Evolutionary conservation across 768 basidiomycete genomes (phyloP), one percentile per base, ranked within the genome.

Genomic region (Tephrocybe sp.): DNA sequence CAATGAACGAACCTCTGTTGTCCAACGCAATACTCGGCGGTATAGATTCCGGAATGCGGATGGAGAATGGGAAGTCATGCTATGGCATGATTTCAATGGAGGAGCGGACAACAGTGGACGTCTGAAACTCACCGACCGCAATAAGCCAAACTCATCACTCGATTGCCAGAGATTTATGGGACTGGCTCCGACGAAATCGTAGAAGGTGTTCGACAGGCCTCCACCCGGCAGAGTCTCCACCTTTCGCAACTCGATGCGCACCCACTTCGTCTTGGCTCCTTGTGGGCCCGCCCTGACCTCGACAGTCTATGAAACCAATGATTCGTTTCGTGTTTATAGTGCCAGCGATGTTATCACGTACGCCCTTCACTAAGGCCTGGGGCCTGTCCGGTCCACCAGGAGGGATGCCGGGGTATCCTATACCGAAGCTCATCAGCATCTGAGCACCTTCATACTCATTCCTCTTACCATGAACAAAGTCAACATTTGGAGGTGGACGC

Each of bases 31-130:
- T 80, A 34, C 79, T 89, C 13, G 94, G 91, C 2, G 94, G 94
- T 50, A 93, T 86, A 9, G 89, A 88, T 65, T 95, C 92, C 0
- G 94, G 94, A 60, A 97, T 85, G 21, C 93, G 87, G 42, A 97
- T 88, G 49, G 83, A 82, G 65, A 97, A 97, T 3, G 87, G 85
- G 56, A 91, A 86, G 70, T 94, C 92, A 78, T 84, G 83, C 90
- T 92, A 56, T 42, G 54, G 52, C 42, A 29, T 34, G 34, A 24
- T 45, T 13, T 19, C 21, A 49, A 29, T 23, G 30, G 18, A 39
- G 9, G 42, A 44, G 42, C 50, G 47, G 27, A 45, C 39, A 46
- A 42, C 44, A 34, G 22, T 53, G 34, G 41, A 19, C 19, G 15
- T 43, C 25, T 22, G 19, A 64, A 66, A 67, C 76, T 63, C 59